Base-by-base conservation (phyloP, 148 eudicot species). In the Fagopyrum tataricum region DNA sequence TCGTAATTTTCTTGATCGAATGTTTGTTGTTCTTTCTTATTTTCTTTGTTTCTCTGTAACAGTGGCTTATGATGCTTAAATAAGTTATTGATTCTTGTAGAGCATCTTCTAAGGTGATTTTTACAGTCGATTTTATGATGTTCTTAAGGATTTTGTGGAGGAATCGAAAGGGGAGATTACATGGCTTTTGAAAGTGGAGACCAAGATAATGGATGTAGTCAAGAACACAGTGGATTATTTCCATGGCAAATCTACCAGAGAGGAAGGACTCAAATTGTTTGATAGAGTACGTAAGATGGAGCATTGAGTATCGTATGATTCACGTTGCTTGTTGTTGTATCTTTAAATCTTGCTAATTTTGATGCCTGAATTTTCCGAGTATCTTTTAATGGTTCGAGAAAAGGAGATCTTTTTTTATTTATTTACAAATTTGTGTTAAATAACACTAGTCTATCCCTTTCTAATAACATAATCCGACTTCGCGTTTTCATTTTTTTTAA, bases 221-320 rank as follows among this genome's bases (percentile, higher is more conserved):
- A 86, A 89, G 80, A 86, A 80, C 52, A 93, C 98, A 1, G 86
- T 85, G 0, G 98, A 93, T 67, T 90, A 87, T 70, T 93, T 90
- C 80, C 98, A 93, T 46, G 98, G 98, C 4, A 87, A 75, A 76
- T 46, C 94, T 1, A 87, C 81, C 12, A 84, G 78, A 70, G 96
- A 93, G 43, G 98, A 93, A 79, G 98, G 91, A 0, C 72, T 89
- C 72, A 77, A 90, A 55, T 77, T 93, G 73, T 93, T 93, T 78
- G 78, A n/a, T 13, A 51, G 18, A 10, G 56, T 55, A 55, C 3
- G 69, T 37, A 31, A 10, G 43, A 64, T 24, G 41, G 69, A 39
- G 37, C 37, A 31, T 31, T 64, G 11, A 31, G 44, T 64, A 64
- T 37, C 43, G 69, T 64, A 64, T 20, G n/a, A 39, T 20, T 64